Percentiles rank a stretch among this genome's conserved stretches.
Conservation (phyloP, 176 grass and related monocot genomes). For the Dendrocalamus sinicus region DNA sequence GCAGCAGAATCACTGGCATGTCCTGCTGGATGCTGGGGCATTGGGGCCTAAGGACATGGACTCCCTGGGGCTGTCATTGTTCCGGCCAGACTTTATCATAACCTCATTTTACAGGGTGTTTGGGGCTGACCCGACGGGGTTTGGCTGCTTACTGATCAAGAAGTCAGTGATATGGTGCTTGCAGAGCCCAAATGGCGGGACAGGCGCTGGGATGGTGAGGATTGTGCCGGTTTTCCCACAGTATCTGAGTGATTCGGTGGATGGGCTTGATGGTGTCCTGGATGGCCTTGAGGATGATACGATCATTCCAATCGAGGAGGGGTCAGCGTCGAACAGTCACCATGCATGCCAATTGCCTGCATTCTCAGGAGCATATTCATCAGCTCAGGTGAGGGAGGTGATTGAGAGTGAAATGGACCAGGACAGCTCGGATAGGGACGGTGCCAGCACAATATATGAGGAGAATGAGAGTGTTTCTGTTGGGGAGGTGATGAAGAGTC, state of each 20-base stretch:
- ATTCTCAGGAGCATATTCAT: slow-evolving; percentile 92
- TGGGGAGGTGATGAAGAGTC: slow-evolving; percentile 97
- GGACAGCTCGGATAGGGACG: slow-evolving; percentile 88
- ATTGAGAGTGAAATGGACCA: slow-evolving; percentile 89
- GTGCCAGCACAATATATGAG: slow-evolving; percentile 95
- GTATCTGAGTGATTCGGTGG: slow-evolving; percentile 87
- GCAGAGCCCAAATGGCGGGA: slow-evolving; percentile 71
- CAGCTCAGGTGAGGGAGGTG: slow-evolving; percentile 85
- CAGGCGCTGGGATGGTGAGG: slow-evolving; percentile 84
- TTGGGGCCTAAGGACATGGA: slow-evolving; percentile 99
- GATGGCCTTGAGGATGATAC: slow-evolving; percentile 88
- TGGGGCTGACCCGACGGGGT: slow-evolving; percentile 88
- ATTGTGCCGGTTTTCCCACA: slow-evolving; percentile 86
- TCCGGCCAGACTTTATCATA: slow-evolving; percentile 97
- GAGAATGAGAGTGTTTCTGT: slow-evolving; percentile 90
- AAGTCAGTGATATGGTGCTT: slow-evolving; percentile 91
- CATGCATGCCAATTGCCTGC: slow-evolving; percentile 79
- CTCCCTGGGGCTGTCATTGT: slow-evolving; percentile 86
- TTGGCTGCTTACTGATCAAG: slow-evolving; percentile 96
- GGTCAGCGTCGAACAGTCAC: slow-evolving; percentile 42
- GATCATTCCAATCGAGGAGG: slow-evolving; percentile 67
- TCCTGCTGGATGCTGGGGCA: slow-evolving; percentile 91
- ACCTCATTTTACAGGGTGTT: slow-evolving; percentile 98
- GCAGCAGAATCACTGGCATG: slow-evolving; percentile 99
- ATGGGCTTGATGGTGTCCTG: slow-evolving; percentile 68